Conservation (phyloP, 2,329 filamentous ascomycete species). For the Xylariomycetidae sp. region DNA sequence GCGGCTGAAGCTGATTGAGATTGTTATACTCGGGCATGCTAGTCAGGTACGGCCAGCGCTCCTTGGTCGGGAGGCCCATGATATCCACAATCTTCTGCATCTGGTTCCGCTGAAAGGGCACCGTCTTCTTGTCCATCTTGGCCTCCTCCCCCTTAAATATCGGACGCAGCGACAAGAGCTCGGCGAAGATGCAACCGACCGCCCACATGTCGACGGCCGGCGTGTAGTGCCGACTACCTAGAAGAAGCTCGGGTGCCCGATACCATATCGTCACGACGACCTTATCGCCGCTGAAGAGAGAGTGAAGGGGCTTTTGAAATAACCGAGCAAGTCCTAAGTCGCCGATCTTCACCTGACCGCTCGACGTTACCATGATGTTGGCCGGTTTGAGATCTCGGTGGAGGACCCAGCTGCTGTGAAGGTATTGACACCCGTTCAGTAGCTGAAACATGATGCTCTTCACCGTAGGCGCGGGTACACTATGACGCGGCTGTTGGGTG, state of each 20-base stretch:
- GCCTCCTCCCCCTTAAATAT: conserved; percentile 99
- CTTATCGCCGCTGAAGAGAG: conserved; percentile 90
- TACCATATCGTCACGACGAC: conserved; percentile 99
- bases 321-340: conserved; percentile 88
- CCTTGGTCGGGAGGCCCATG: conserved; percentile 83
- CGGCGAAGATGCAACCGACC: conserved; percentile 95
- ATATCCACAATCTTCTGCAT: conserved; percentile 99
- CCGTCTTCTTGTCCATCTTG: conserved; percentile 99
- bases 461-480: conserved; percentile 83
- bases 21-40: conserved; percentile 85
- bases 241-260: conserved; percentile 85
- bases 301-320: conserved; percentile 90
- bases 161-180: conserved; percentile 80
- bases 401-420: conserved; percentile 95
- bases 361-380: conserved; percentile 96
- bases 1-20: conserved; percentile 52
- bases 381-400: conserved; percentile 96
- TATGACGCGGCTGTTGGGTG: conserved; percentile 79
- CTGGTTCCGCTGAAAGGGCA: conserved; percentile 95
- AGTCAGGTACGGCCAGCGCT: conserved; percentile 78
- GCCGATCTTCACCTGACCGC: conserved; percentile 88
- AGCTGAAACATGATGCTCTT: conserved; percentile 96
- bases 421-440: conserved; percentile 87
- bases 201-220: conserved; percentile 98
- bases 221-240: conserved; percentile 93